Percentiles rank a stretch among this genome's conserved stretches.
phyloP scores from a whole-genome alignment of 495 filamentous ascomycete genomes.

The Penicillium crystallinum region DNA sequence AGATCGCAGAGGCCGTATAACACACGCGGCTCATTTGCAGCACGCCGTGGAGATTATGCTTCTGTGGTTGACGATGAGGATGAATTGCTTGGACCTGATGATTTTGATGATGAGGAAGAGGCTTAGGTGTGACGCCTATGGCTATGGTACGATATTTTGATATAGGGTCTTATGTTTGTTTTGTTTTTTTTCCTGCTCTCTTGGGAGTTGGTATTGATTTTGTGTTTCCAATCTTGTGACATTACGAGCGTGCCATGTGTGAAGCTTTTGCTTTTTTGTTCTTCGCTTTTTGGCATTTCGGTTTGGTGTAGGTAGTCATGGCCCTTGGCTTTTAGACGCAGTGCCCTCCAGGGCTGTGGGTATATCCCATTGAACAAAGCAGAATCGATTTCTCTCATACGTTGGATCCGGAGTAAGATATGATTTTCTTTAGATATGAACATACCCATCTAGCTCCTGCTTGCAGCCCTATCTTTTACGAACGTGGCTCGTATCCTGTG shows the following conservation, averaged over 20 bases:
- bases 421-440: no score
- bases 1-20: slow-evolving; percentile 63
- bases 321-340: background rate
- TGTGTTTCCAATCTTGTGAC: slow-evolving; percentile 24
- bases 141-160: background rate
- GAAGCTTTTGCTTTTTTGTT: slow-evolving; percentile 5
- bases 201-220: slow-evolving; percentile 2
- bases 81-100: slow-evolving; percentile 84
- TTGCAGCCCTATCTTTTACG: no score
- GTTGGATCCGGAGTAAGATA: no score
- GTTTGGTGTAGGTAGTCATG: background rate
- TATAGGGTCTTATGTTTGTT: background rate
- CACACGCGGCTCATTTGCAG: slow-evolving; percentile 76
- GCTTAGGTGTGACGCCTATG: slow-evolving; percentile 35
- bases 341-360: background rate
- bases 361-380: background rate
- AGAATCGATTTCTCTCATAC: no score
- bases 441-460: no score
- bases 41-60: slow-evolving; percentile 77
- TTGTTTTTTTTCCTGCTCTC: background rate
- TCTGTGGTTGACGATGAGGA: slow-evolving; percentile 90
- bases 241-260: slow-evolving; percentile 19
- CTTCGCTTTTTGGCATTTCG: background rate
- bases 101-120: slow-evolving; percentile 91
- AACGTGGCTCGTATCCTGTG: no score